Conservation (phyloP, 306 rosid genomes). For the Begonia peltatifolia region DNA sequence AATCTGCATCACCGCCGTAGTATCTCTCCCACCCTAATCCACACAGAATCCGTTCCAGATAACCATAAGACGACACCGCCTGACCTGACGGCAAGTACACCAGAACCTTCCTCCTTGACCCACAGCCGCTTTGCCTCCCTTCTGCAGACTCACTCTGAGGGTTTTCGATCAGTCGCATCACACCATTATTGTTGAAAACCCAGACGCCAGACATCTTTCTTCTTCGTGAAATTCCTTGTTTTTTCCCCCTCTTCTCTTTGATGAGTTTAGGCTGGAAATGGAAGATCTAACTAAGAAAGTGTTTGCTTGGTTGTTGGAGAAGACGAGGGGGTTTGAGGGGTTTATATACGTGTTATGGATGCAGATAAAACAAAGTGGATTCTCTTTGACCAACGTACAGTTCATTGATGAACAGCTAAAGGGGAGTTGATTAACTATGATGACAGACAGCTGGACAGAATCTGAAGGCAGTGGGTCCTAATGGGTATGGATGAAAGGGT, state of each 20-base stretch:
- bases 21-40: conserved; percentile 96
- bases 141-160: conserved; percentile 33
- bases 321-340: background rate
- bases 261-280: background rate
- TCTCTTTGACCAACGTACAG: background rate
- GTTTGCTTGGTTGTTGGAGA: background rate
- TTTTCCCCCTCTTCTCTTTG: too few relatives aligned
- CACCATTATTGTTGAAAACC: conserved; percentile 52
- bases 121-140: conserved; percentile 24
- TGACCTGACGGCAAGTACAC: conserved; percentile 59
- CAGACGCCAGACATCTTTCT: conserved; percentile 17
- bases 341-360: background rate
- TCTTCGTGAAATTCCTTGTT: too few relatives aligned
- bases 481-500: conserved; percentile 1
- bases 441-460: conserved; percentile 24
- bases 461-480: conserved; percentile 69
- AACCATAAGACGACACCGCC: conserved; percentile 45
- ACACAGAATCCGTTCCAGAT: conserved; percentile 45
- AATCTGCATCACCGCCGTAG: conserved; percentile 66
- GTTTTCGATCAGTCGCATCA: conserved; percentile 46
- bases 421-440: conserved; percentile 16
- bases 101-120: conserved; percentile 34
- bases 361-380: background rate
- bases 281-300: background rate
- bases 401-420: background rate